Conservation (phyloP, 2,329 filamentous ascomycete genomes). For the Triangularia verruculosa region DNA sequence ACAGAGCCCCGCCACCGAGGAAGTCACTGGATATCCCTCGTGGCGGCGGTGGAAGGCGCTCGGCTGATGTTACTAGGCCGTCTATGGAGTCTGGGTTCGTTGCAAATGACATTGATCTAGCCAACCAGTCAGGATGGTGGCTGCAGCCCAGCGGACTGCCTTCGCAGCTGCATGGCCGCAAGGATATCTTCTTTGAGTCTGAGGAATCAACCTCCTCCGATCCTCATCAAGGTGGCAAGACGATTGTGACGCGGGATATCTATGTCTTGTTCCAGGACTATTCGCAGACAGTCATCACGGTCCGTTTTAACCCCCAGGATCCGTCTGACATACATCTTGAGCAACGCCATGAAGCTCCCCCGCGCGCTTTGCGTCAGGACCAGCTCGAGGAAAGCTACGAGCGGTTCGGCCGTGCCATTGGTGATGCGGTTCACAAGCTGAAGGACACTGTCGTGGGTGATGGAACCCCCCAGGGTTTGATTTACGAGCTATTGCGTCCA, state of each 20-base stretch:
- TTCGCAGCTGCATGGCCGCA: constrained; percentile 75
- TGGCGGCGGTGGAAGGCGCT: constrained; percentile 49
- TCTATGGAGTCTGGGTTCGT: constrained; percentile 79
- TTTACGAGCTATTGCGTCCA: constrained; percentile 75
- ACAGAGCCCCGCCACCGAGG: constrained; percentile 41
- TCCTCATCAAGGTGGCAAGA: constrained; percentile 59
- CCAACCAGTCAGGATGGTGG: constrained; percentile 79
- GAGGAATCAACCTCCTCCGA: constrained; percentile 72
- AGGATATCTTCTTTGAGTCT: constrained; percentile 77
- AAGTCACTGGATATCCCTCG: constrained; percentile 65
- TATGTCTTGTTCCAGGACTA: constrained; percentile 94
- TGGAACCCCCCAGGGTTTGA: constrained; percentile 72
- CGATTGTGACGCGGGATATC: constrained; percentile 72
- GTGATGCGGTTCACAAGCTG: constrained; percentile 64
- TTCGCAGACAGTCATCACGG: constrained; percentile 86
- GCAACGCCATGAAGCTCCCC: constrained; percentile 83
- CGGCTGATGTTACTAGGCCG: constrained; percentile 72
- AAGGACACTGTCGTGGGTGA: constrained; percentile 82
- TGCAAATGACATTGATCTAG: constrained; percentile 81
- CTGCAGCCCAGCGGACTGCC: constrained; percentile 74
- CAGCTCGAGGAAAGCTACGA: constrained; percentile 86
- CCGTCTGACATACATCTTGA: constrained; percentile 70
- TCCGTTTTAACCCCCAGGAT: constrained; percentile 73
- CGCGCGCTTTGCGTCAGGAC: constrained; percentile 79
- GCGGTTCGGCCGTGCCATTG: constrained; percentile 75